A percentile compares a stretch with the other conserved stretches of the same genome.
Conservation (phyloP, 768 basidiomycete genomes). For the Mycena venus region DNA sequence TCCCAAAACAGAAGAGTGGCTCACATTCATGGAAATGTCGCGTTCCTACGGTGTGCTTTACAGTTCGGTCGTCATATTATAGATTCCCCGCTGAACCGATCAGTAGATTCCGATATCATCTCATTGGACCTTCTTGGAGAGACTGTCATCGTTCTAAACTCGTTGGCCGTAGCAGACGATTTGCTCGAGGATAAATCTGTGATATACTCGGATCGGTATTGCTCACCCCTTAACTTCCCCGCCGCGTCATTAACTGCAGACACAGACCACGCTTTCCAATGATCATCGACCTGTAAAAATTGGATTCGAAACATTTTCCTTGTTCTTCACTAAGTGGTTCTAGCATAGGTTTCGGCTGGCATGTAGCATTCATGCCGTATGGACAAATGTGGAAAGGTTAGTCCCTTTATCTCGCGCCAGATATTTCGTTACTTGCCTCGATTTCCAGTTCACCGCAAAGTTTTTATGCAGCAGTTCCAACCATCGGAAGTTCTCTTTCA, state of each 20-base stretch:
- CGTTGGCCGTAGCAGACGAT: not conserved
- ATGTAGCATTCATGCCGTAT: constrained; percentile 5
- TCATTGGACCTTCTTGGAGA: constrained; percentile 3
- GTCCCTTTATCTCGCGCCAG: not conserved
- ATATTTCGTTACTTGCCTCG: too few relatives aligned
- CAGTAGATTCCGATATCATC: constrained; percentile 19
- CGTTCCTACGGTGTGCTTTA: constrained; percentile 1
- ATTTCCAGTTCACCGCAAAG: constrained; percentile 4
- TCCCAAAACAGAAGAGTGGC: constrained; percentile 4
- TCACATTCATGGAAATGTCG: constrained; percentile 9
- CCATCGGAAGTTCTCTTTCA: constrained; percentile 19
- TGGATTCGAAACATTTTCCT: not conserved
- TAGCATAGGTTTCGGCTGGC: not conserved
- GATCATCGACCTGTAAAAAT: not conserved
- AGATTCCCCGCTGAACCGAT: too few relatives aligned
- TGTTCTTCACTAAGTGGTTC: not conserved
- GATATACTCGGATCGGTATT: constrained; percentile 1
- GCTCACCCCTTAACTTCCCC: not conserved
- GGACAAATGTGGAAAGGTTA: constrained; percentile 9
- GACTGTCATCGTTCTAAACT: constrained; percentile 22
- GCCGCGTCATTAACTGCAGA: not conserved
- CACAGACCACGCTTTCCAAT: not conserved
- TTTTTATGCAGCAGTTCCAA: constrained; percentile 27
- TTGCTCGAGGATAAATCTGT: constrained; percentile 13
- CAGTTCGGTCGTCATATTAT: too few relatives aligned